Percentiles rank a stretch among this genome's conserved stretches.
Evolutionary conservation across 495 filamentous ascomycete species (phyloP).

Genomic region (Friedmanniomyces simplex): DNA sequence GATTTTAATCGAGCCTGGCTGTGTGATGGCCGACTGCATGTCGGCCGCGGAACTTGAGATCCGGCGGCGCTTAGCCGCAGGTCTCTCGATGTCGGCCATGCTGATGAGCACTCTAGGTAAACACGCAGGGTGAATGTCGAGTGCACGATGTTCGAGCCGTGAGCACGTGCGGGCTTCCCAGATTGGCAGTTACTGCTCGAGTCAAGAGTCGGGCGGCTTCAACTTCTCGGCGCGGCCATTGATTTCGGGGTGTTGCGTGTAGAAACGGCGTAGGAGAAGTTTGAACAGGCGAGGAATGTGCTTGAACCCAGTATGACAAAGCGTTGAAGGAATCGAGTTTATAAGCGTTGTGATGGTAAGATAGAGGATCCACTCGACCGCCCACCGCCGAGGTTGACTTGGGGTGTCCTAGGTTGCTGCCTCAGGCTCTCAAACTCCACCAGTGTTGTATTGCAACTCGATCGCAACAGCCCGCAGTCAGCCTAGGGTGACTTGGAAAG

Average conservation of each 20-base stretch:
- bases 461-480: neutral
- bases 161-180: constrained; percentile 6
- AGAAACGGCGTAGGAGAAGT: too few species aligned
- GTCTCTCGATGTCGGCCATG: constrained; percentile 11
- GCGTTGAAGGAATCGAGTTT: too few species aligned
- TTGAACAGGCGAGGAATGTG: too few species aligned
- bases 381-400: neutral
- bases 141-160: too few species aligned
- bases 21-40: constrained; percentile 66
- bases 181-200: neutral
- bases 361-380: neutral
- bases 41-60: constrained; percentile 21
- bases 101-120: neutral
- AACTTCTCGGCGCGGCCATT: neutral
- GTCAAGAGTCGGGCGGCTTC: neutral
- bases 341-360: too few species aligned
- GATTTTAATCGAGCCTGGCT: constrained; percentile 79
- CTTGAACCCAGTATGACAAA: too few species aligned
- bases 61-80: constrained; percentile 34
- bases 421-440: neutral
- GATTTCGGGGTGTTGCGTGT: neutral
- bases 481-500: too few species aligned
- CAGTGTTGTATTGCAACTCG: neutral
- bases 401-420: neutral
- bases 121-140: neutral